Base-by-base conservation (phyloP, 306 rosid genomes). In the Vigna nakashimae region DNA sequence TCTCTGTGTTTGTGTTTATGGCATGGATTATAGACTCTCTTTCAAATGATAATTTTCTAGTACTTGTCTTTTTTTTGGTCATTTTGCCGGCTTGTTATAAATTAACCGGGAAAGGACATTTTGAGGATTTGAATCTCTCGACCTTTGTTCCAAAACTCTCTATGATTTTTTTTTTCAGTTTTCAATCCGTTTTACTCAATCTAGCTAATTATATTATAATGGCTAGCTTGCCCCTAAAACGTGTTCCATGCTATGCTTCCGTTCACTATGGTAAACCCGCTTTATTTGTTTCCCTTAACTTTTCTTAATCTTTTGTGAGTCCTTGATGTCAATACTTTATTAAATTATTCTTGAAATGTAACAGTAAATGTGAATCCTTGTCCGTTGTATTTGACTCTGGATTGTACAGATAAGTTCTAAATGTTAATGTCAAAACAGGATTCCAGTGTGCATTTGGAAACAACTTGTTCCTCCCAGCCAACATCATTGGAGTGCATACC, bases 341-440 rank as follows among this genome's bases (percentile, higher is more conserved):
- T 51, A 71, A 42, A 48, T 58, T 78, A 32, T 78, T 32, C 14
- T 57, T n/a, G 67, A 71, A 50, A 71, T 4, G 40, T 34, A 34
- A 34, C 40, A 24, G 57, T 36, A 51, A 79, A 24, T 63, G n/a
- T 38, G 13, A 26, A n/a, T 49, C 22, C 28, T 8, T 56, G 6
- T 32, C 16, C 75, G 9, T 43, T 73, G 28, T 40, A 62, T 52
- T 62, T 55, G 53, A 34, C 32, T 60, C 67, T 68, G 40, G 30
- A 43, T 22, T 40, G 17, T 45, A 32, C 34, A n/a, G 9, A 30
- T 43, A 30, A 18, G 2, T 24, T 68, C 59, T 67, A 69, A 18
- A 8, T 7, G 63, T 4, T 69, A 42, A 58, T 78, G 40, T 34
- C 17, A 45, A 58, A 56, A 63, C 78, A 76, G 69, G 82, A 56